Percentiles rank a stretch among this genome's conserved stretches.
Evolutionary conservation across 148 eudicot genomes (phyloP).

Genomic region (Camellia granthamiana): DNA sequence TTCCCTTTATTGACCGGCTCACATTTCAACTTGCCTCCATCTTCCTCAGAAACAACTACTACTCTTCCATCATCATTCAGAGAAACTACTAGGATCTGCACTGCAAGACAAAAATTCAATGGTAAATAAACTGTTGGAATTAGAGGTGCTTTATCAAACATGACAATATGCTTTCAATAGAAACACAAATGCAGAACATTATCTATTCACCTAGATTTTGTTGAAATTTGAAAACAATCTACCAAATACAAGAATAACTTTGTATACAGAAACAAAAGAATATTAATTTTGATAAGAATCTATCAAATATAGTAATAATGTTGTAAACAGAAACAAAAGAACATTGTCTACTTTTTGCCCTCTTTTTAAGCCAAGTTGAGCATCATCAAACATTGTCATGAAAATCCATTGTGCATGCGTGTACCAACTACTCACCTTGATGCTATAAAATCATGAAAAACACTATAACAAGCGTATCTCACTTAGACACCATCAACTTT

Average conservation of each 20-base stretch:
- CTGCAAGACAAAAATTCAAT: constrained; percentile 37
- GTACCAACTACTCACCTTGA: background rate
- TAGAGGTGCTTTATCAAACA: background rate
- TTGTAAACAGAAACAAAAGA: no score
- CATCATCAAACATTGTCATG: background rate
- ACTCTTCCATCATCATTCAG: constrained; percentile 86
- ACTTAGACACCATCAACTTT: background rate
- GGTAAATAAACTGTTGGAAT: background rate
- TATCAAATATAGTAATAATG: no score
- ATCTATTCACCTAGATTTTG: background rate
- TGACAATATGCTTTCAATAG: background rate
- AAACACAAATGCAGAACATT: background rate
- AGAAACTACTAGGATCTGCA: constrained; percentile 80
- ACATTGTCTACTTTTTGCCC: background rate
- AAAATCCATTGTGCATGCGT: no score
- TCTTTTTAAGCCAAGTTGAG: background rate
- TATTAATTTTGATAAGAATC: no score
- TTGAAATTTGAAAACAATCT: background rate
- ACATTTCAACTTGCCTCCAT: constrained; percentile 43
- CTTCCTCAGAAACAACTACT: constrained; percentile 59
- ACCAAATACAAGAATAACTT: background rate
- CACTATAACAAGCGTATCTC: background rate
- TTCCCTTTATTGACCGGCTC: constrained; percentile 76
- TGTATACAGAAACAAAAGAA: background rate
- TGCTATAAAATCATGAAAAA: background rate